Base-by-base conservation (phyloP, 2,329 filamentous ascomycete genomes). In the Seiridium unicorne region DNA sequence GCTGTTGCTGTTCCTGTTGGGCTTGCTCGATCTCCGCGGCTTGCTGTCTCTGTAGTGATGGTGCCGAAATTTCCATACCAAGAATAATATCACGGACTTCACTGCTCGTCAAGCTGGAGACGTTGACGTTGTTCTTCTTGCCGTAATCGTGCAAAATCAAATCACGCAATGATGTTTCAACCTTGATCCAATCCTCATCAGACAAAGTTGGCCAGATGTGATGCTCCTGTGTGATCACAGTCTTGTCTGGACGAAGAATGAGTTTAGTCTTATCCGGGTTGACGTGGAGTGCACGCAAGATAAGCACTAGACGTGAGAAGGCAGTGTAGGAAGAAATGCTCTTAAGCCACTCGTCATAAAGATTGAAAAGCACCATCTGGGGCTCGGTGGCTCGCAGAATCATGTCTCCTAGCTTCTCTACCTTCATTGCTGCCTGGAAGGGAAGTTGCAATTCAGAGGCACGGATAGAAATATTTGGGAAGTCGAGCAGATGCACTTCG, bases 121-220 rank as follows among this genome's bases (percentile, higher is more conserved):
- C 94, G 69, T 99, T 99, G 80, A 99, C 95, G 68, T 98, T 99
- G 82, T 99, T 99, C 85, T 99, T 99, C 86, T 98, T 99, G 72
- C 95, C 95, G 73, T 99, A 99, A 73, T 99, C 95, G 67, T 98
- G 97, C 67, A 99, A 74, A 69, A 99, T 99, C 65, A 99, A 81
- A 81, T 99, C 95, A 74, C 95, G 89, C 47, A 99, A 81, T 72
- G 96, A 92, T 51, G 93, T 93, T 82, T 99, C 95, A n/a, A 99
- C 92, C 85, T 97, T 97, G 77, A 99, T 95, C 95, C 95, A 99
- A 64, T 97, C 93, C 69, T 99, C 95, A 65, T 99, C 95, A 0
- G 91, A 89, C 59, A 99, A 80, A 0, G 92, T 89, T 1, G 95
- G 95, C 95, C 95, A 99, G 73, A 99, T 99, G 74, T 99, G 95